Base-by-base conservation (phyloP, 2,329 filamentous ascomycete genomes). In the Colletotrichum eleusines region DNA sequence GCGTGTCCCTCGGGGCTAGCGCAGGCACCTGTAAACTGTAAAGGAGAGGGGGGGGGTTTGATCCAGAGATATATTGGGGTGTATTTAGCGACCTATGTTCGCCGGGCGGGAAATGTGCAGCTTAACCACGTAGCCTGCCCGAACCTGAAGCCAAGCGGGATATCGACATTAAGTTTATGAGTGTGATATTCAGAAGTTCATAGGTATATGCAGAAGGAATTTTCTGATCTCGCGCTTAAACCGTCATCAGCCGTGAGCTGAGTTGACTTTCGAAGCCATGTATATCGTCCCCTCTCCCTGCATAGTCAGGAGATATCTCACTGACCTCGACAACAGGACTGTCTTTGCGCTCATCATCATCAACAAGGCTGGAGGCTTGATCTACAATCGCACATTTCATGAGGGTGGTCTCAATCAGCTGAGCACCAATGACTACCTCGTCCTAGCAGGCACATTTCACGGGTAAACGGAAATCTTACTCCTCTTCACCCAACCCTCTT, bases 291-390 rank as follows among this genome's bases (percentile, higher is more conserved):
- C 42, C 23, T 14, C 28, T 48, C 50, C 20, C 11, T 16, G 18
- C 16, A 28, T 7, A 40, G 42, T n/a, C 16, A 51, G 23, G 23
- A 26, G 23, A 60, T 67, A 38, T 62, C 63, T 51, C 58, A 40
- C 59, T 68, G 12, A 69, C 23, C 59, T 48, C 18, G 23, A 46
- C 60, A 42, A 63, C 76, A 98, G 95, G 96, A 93, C 94, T 75
- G 92, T 99, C 81, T 96, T 97, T 82, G 91, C 95, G 70, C 91
- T 99, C 78, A 94, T 98, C 80, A 92, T 99, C 80, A 97, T 99
- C 86, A 98, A 98, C 87, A 99, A 99, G 88, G 95, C 96, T 74
- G 96, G 95, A 72, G 96, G 96, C 76, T 88, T 99, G 64, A 91
- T 99, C 82, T 99, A 97, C 86, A 95, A 98, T 83, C 94, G 94